Evolutionary conservation across 2,329 filamentous ascomycete species (phyloP), one percentile per base, ranked within the genome.

Genomic region (Xylaria sp.): DNA sequence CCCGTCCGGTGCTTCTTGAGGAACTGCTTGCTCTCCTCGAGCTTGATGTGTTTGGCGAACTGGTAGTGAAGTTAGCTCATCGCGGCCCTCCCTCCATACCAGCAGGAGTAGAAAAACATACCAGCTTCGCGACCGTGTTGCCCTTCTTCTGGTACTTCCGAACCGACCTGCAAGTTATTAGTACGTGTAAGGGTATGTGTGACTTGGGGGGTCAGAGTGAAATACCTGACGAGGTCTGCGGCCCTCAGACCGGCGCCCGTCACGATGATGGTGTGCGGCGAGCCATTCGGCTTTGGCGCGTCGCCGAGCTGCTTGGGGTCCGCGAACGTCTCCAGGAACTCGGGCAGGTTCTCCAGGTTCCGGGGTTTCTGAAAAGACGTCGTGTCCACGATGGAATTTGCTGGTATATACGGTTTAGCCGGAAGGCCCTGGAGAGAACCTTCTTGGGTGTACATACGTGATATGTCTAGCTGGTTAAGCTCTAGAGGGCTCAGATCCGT

Each of bases 31-130:
- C 92, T 90, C 65, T 97, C 93, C 48, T 90, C 84, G 9, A 99
- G 74, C 75, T 99, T 99, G 78, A 99, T 96, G 72, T 99, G 94
- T 73, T 99, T 99, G 26, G 94, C 93, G 72, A 99, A 99, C 69
- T 84, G 48, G 2, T n/a, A 26, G 8, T 17, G 4, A 7, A 20
- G 45, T 69, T 51, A 67, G 61, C 4, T 44, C 44, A 9, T n/a
- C 2, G 4, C 4, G 8, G n/a, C 11, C 13, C 22, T 13, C 11
- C 11, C 2, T 19, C 24, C 26, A 39, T 21, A 4, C 19, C 8
- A 40, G 7, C 20, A 21, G 20, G 24, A 48, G 22, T 6, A 17
- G 20, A 2, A 2, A 18, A 34, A 64, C 75, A 59, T 69, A 84
- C 82, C 66, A 99, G 78, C 72, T 99, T 99, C 2, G 90, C 89